Base-by-base conservation (phyloP, 257 asterid genomes). In the Solanum appendiculatum region DNA sequence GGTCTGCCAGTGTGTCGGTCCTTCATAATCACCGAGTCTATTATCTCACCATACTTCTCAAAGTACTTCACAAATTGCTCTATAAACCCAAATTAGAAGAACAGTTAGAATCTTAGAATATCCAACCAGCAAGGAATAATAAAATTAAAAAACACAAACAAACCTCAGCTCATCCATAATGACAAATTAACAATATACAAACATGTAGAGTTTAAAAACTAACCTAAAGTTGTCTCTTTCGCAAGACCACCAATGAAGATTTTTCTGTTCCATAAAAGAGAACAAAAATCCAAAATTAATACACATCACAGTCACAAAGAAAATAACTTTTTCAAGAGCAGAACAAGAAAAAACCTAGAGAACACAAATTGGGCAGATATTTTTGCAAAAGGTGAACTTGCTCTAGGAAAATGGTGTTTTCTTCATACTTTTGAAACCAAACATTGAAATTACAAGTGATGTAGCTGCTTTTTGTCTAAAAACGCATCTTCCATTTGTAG, bases 211-310 rank as follows among this genome's bases (percentile, higher is more conserved):
- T n/a, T 58, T 5, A 27, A 56, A 77, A 73, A n/a, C 90, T 58
- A 73, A 95, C 99, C 99, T 90, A 92, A 51, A 25, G 98, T 93
- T 7, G 98, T 94, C 58, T 95, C 98, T 88, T 95, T 94, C 4
- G 98, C 96, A 64, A 97, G 91, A 83, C 99, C 99, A 46, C 97
- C 99, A 56, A 95, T 94, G 89, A 97, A 97, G 86, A 97, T 94
- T 88, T 97, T 94, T 85, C 98, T 95, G 93, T 86, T 84, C 60
- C 13, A 78, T 9, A 11, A 51, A 21, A 42, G 6, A 84, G 8
- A 56, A 27, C 8, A 36, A 23, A 48, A 31, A 14, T 2, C 6
- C 8, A 48, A n/a, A 20, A 77, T 77, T 42, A 85, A 44, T 84
- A 33, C 86, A 60, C 27, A 21, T 37, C 29, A 36, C 4, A 75